Evolutionary conservation across 2,329 filamentous ascomycete genomes (phyloP), one percentile per base, ranked within the genome.

Genomic region (Aspergillus chevalieri): DNA sequence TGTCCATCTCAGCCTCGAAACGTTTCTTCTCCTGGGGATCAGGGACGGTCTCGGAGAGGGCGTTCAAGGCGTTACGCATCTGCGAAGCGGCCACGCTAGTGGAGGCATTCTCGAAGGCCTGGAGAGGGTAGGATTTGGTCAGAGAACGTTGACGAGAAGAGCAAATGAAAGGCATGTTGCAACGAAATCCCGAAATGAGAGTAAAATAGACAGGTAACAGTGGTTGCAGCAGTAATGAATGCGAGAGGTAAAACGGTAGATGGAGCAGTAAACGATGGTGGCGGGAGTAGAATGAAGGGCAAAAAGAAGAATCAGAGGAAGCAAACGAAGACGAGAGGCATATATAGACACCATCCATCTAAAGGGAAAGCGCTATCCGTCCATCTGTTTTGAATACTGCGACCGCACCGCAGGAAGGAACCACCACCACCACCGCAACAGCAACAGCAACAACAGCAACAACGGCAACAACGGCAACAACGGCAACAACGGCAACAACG

Each of bases 1-100:
- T 98, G 83, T 98, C 93, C 91, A 96, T 97, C 77, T 98, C 92
- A 4, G 91, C 94, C 78, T 97, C 92, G 73, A 97, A 97, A 59
- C 94, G 84, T 88, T 76, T 74, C 78, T 82, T 84, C 69, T 82
- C 78, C 28, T 70, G 77, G 49, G 86, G 80, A 69, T 97, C 90
- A 65, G 84, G 82, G 69, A 96, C 91, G 8, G 86, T 87, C 76
- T 98, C 93, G 63, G 88, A 82, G 56, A 98, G 86, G 72, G 86
- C 85, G 71, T 95, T 97, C 70, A 98, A 81, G 54, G 89, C 82
- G 81, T 98, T 98, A 74, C 93, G 89, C 93, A 98, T 98, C 79
- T 98, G 93, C 53, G 91, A 94, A 49, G 93, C 93, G 55, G 93
- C 93, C 59, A 98, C 92, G 65, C 89, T 96, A 67, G 93, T 98